These are phyloP conservation scores for Ustanciosporium gigantosporum DNA, from an alignment of 1,284 basidiomycete species.

Conservation along the genomic window DNA sequence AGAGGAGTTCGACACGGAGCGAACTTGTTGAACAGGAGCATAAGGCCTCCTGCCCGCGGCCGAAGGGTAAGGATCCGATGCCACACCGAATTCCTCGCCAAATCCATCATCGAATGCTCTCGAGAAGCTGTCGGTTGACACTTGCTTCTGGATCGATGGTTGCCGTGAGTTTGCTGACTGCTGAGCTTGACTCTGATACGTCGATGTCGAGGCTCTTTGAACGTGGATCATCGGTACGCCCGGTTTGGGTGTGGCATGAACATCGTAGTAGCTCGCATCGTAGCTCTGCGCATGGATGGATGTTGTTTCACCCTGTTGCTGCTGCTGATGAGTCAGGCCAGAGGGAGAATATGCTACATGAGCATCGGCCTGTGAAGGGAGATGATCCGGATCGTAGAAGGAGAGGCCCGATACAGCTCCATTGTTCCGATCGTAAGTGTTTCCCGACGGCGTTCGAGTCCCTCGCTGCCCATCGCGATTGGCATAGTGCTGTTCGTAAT, in stretches of 20 bases:
- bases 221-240: constrained; percentile 22
- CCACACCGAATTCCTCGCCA: constrained; percentile 11
- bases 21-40: constrained; percentile 12
- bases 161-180: neutral
- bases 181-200: neutral
- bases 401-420: constrained; percentile 31
- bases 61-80: constrained; percentile 7
- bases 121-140: constrained; percentile 33
- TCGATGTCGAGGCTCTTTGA: constrained; percentile 3
- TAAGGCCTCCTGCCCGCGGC: constrained; percentile 17
- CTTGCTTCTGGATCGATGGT: constrained; percentile 6
- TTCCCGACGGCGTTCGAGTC: neutral
- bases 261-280: constrained; percentile 1
- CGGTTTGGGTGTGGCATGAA: constrained; percentile 4
- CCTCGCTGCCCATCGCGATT: constrained; percentile 1
- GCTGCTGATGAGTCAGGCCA: neutral
- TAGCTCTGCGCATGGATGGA: neutral
- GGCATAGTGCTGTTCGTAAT: constrained; percentile 29
- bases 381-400: constrained; percentile 41
- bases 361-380: constrained; percentile 5
- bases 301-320: neutral
- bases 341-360: neutral
- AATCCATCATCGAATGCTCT: constrained; percentile 42
- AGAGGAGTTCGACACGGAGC: constrained; percentile 5
- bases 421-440: constrained; percentile 20